A percentile compares a stretch with the other conserved stretches of the same genome.
Conservation (phyloP, 352 stramenopile species). For the Pythium rhizo-oryzae region DNA sequence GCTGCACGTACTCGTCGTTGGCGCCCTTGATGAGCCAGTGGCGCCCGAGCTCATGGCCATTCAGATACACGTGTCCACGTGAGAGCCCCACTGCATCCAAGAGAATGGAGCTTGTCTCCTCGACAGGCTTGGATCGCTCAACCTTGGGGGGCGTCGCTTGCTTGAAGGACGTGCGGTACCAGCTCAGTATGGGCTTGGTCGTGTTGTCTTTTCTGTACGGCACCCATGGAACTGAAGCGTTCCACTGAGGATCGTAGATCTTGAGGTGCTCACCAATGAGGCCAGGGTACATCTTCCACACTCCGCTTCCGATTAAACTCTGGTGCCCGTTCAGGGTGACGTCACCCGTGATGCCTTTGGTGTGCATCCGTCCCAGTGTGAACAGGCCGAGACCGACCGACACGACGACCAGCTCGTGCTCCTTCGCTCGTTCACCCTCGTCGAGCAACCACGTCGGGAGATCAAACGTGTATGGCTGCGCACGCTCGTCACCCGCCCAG, state of each 20-base stretch:
- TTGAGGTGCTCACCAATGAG: constrained; percentile 69
- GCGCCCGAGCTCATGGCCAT: constrained; percentile 67
- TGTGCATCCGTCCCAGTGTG: constrained; percentile 54
- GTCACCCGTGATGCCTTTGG: constrained; percentile 58
- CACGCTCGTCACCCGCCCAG: constrained; percentile 59
- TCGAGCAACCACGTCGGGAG: constrained; percentile 39
- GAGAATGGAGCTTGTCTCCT: constrained; percentile 49
- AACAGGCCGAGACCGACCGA: constrained; percentile 65
- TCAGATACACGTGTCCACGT: constrained; percentile 60
- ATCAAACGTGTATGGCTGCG: constrained; percentile 45
- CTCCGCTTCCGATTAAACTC: constrained; percentile 28
- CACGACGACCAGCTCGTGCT: constrained; percentile 45
- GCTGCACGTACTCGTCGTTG: constrained; percentile 55
- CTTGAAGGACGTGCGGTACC: constrained; percentile 56
- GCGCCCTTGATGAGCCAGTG: constrained; percentile 62
- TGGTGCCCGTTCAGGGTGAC: constrained; percentile 45
- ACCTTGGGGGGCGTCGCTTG: constrained; percentile 24
- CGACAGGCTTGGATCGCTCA: constrained; percentile 18
- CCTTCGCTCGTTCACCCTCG: constrained; percentile 2
- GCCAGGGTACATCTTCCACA: constrained; percentile 63
- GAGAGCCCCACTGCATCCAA: constrained; percentile 62
- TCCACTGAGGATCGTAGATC: constrained; percentile 54
- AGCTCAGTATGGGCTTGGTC: constrained; percentile 44
- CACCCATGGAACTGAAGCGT: constrained; percentile 53
- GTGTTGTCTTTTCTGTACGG: constrained; percentile 9